phyloP scores from a whole-genome alignment of 73 alveolate genomes.

The Effrenium voratum region DNA sequence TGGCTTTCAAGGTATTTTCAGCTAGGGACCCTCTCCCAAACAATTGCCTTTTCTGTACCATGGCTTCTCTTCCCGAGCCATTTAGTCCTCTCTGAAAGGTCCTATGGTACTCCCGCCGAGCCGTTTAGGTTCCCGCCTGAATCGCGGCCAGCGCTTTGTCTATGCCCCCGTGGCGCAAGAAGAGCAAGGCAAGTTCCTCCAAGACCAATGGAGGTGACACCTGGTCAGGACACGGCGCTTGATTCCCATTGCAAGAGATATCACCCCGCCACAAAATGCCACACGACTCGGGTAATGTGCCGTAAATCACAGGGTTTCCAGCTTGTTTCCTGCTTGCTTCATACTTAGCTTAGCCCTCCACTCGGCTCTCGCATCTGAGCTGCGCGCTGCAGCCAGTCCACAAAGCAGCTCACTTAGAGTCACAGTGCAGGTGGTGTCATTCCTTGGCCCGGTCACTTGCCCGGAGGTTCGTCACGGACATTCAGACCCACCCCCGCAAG shows the following conservation, averaged over 20 bases:
- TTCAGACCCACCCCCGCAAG: no score
- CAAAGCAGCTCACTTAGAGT: conserved; percentile 48
- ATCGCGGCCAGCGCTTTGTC: background rate
- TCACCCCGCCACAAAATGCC: background rate
- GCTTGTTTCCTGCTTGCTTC: background rate
- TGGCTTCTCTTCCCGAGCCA: background rate
- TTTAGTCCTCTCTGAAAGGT: background rate
- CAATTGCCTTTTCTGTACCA: background rate
- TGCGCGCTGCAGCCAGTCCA: conserved; percentile 21
- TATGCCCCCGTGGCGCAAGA: background rate
- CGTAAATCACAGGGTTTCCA: background rate
- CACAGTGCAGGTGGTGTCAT: conserved; percentile 19
- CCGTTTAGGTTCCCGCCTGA: background rate
- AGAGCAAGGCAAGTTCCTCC: conserved; percentile 40
- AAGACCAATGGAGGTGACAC: conserved; percentile 12
- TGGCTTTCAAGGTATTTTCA: background rate
- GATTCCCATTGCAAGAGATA: background rate
- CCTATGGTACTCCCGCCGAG: background rate
- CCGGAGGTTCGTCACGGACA: no score
- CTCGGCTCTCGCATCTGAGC: background rate
- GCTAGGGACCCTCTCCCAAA: background rate
- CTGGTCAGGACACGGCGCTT: background rate
- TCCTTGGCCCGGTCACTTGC: no score
- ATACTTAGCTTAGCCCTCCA: background rate
- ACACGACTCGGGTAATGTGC: background rate